Evolutionary conservation across 805 yeast genomes (phyloP).

Genomic region (Saccharomycopsis sp.): DNA sequence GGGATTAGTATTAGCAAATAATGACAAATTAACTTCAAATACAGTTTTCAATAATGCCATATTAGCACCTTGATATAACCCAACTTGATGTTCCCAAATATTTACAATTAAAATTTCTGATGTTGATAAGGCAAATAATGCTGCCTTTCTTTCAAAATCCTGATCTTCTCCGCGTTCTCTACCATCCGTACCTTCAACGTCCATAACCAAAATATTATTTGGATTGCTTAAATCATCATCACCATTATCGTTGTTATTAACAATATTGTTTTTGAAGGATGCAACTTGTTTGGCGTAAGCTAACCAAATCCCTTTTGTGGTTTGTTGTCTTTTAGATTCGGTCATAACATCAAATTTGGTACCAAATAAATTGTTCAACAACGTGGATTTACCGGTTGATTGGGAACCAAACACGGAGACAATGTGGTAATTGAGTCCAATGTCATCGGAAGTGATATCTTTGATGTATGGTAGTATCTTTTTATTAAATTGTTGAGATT

Average conservation of each 20-base stretch:
- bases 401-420: conserved; percentile 97
- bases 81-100: conserved; percentile 96
- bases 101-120: conserved; percentile 86
- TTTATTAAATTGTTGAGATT: conserved; percentile 39
- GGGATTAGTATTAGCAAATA: conserved; percentile 58
- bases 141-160: conserved; percentile 95
- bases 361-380: conserved; percentile 77
- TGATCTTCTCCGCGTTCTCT: conserved; percentile 97
- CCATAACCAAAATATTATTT: conserved; percentile 62
- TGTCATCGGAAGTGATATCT: conserved; percentile 30
- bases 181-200: conserved; percentile 97
- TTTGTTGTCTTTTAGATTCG: conserved; percentile 77
- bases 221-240: conserved; percentile 21
- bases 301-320: conserved; percentile 81
- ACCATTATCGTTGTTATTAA: conserved; percentile 11
- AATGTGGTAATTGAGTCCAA: conserved; percentile 75
- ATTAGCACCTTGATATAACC: conserved; percentile 95
- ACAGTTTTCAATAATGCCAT: conserved; percentile 94
- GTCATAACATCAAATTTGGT: conserved; percentile 93
- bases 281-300: conserved; percentile 46
- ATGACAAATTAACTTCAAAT: conserved; percentile 84
- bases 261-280: conserved; percentile 17
- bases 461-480: conserved; percentile 33
- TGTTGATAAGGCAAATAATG: conserved; percentile 87
- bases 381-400: conserved; percentile 92